Evolutionary conservation across 2,329 filamentous ascomycete genomes (phyloP), one percentile per base, ranked within the genome.

Genomic region (Penicillium sp.): DNA sequence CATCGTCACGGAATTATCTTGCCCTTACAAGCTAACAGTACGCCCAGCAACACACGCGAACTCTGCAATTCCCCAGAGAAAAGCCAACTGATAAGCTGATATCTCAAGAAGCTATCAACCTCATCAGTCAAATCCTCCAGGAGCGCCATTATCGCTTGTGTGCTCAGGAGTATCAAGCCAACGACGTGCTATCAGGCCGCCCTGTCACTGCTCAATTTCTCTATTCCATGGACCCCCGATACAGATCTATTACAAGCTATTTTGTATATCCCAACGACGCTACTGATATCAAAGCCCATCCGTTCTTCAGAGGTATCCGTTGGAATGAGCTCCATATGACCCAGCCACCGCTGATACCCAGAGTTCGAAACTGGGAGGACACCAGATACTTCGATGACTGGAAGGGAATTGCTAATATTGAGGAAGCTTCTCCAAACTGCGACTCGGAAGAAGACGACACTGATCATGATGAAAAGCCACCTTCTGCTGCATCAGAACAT

Each of bases 321-420:
- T 98, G 91, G 95, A 85, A 89, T 14, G 84, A 83, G 0, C 75
- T 96, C 16, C 89, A 95, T 67, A 75, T 83, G 33, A 82, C 85
- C 54, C 79, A 79, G 9, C 93, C 93, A 0, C 93, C 93, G 0
- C 93, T 96, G 67, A 79, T 96, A 1, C 93, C 93, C 0, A 82
- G 86, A 10, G 86, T 97, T 24, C 80, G 80, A 39, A 79, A 80
- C 29, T 78, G 82, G 61, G 87, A 90, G 51, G 90, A 93, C 69
- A 95, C 92, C 1, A 90, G 89, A 67, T 98, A 96, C 71, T 98
- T 98, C 69, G 90, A 96, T 57, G 70, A 68, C 11, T 90, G 91
- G 62, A 86, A 90, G 27, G 85, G 93, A 51, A 86, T 84, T 33
- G 86, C 89, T 65, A 63, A 74, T 80, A 82, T 79, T 80, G 83